Base-by-base conservation (phyloP, 208 protist genomes). In the Trypanosomatidae sp. region DNA sequence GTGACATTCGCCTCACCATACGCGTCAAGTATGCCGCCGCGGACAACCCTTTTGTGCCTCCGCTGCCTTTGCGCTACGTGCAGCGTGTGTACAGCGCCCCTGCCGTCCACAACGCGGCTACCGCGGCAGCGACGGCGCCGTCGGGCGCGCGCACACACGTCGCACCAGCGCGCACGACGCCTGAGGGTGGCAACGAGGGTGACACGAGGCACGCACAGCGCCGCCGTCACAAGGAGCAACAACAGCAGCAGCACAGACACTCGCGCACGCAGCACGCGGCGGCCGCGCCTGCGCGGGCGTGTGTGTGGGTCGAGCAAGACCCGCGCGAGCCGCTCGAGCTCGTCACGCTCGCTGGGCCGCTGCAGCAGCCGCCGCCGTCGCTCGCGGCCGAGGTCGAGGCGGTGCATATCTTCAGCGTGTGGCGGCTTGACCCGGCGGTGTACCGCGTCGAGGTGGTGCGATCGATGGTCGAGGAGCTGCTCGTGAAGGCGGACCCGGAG, bases 401-500 rank as follows among this genome's bases (percentile, higher is more conserved):
- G 32, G 66, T 94, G 22, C 64, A 80, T 16, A 79, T 94, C 25
- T 94, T 90, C 43, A 80, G 74, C 19, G 76, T 71, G 8, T 88
- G 59, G 61, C 68, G 82, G 1, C 69, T 94, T 6, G 86, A 94
- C 43, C 86, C 86, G 11, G 67, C 82, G 6, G 63, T 92, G 5
- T 90, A 79, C 49, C 74, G 86, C 16, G 77, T 94, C 19, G 86
- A 90, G 63, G 69, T 72, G 7, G 66, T 75, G 15, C 53, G 55
- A 6, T 76, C 69, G 20, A 92, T 94, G 86, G 81, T 92, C 53
- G 81, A 94, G 61, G 81, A 94, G 50, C 73, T 94, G 18, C 81
- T 91, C 53, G 72, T 94, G 27, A 88, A 87, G 63, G 72, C 81
- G 22, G 86, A 94, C 60, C 86, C 86, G 8, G 81, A 92, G 60